These are phyloP conservation scores for Saccharum hybrid DNA, from an alignment of 202 grass and related monocot genomes.

Conservation along the genomic window DNA sequence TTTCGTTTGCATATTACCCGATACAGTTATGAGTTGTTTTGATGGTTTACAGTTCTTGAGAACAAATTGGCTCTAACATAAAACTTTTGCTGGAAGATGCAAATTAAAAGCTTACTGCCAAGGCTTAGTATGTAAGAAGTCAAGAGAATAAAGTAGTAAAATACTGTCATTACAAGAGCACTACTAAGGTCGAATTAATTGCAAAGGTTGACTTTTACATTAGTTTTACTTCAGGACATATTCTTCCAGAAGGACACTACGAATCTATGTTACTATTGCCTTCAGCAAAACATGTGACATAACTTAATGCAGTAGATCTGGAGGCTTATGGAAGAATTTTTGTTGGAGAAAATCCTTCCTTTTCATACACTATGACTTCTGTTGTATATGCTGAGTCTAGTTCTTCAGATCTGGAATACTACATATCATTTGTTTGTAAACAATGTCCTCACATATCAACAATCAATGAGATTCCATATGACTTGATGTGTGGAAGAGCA, in stretches of 20 bases:
- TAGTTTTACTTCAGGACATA: slow-evolving; percentile 24
- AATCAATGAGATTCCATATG: neutral
- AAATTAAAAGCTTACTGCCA: slow-evolving; percentile 10
- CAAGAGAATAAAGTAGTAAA: slow-evolving; percentile 29
- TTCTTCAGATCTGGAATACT: neutral
- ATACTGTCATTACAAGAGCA: slow-evolving; percentile 9
- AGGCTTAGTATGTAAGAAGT: neutral
- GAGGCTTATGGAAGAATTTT: neutral
- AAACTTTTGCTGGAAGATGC: neutral
- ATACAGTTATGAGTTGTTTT: neutral
- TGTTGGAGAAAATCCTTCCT: neutral
- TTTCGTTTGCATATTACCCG: slow-evolving; percentile 2
- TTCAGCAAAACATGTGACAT: neutral
- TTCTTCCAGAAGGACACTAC: slow-evolving; percentile 5
- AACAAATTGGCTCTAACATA: neutral
- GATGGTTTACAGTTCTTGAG: slow-evolving; percentile 7
- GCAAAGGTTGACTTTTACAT: slow-evolving; percentile 20
- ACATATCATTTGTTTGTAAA: slow-evolving; percentile 21
- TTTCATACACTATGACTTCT: neutral
- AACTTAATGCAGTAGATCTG: slow-evolving; percentile 4
- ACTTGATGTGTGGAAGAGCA: neutral
- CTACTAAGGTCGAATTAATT: slow-evolving; percentile 1
- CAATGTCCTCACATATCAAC: neutral
- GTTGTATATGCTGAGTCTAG: neutral
- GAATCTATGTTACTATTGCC: neutral